Base-by-base conservation (phyloP, 257 asterid species). In the Handroanthus guayacan region DNA sequence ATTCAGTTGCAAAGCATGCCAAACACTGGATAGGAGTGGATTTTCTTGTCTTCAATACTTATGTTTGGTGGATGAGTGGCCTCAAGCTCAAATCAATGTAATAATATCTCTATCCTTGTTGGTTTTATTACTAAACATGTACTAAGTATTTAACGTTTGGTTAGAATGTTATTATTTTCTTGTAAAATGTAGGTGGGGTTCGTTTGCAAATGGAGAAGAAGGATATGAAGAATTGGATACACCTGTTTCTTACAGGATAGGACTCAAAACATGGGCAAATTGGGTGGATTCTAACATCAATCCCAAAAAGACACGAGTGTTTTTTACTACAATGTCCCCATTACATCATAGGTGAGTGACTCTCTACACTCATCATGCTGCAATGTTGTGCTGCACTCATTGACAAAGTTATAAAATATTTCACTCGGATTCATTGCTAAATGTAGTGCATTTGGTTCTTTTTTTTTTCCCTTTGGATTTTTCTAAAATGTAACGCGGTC, bases 21-120 rank as follows among this genome's bases (percentile, higher is more conserved):
- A 85, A 84, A 79, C 74, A 95, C 69, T 95, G 99, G 99, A 39
- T 75, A 9, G 97, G 92, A 71, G 90, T 92, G 6, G 97, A 95
- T 76, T 56, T 89, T 72, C 92, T 95, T 61, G 89, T 88, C 72
- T 94, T 94, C 89, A 90, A 94, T 52, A 91, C 94, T 51, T 95
- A 91, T 6, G 92, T 95, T 79, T 95, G 99, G 99, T 95, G 99
- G 99, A 92, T 89, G 98, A 89, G 91, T 81, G 92, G 94, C 67
- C 84, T 83, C 61, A 91, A 75, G 82, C 84, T 84, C 84, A 95
- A 93, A 72, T 87, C 97, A 58, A 56, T 92, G 99, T 92, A 81
- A 81, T 72, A 31, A 83, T 86, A 84, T 63, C 10, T 37, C 80
- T 34, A 64, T 44, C 82, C 73, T 14, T 51, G 13, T 60, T 25